Base-by-base conservation (phyloP, 1,284 basidiomycete species). In the Ustilago cynodontis region DNA sequence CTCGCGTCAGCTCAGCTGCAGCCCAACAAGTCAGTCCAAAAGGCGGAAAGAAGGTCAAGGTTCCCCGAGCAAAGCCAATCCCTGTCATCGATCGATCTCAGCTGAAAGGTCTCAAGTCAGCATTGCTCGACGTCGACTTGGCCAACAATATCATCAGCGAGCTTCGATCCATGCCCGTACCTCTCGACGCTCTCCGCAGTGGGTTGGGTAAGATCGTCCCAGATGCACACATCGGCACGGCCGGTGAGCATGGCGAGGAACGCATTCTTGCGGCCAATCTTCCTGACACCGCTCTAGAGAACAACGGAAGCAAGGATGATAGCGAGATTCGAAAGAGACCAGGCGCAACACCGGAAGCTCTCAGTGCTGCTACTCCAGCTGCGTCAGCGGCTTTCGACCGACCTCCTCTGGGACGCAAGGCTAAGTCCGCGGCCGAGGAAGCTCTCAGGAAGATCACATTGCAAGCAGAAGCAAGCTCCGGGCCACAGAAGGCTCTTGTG, bases 91-190 rank as follows among this genome's bases (percentile, higher is more conserved):
- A 70, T 14, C 41, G 57, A n/a, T 75, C 76, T 4, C 75, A 83
- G 62, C 65, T 82, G 8, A 61, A 59, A 33, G 70, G 64, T 0
- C 78, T 83, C 52, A 83, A 83, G 39, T 71, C 69, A 20, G 82
- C 82, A 0, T 49, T 83, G 50, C 59, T 83, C 26, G 77, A 83
- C 54, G 59, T 59, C 11, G 67, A 81, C 31, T 20, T 70, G 16
- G 82, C 82, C 41, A 80, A 80, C 59, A 74, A 67, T 35, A 82
- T 83, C 63, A 82, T 83, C 63, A 78, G 64, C 35, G 70, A 81
- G 52, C 73, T 83, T 24, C 62, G 82, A 4, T 37, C 65, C 4
- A 79, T 82, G 75, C 71, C 78, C 6, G 60, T 80, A 0, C 76
- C 76, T 2, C 55, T 72, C 1, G 65, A 76, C 29, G 49, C 54